Evolutionary conservation across 208 protist genomes (phyloP).

Genomic region (Porcisia hertigi): DNA sequence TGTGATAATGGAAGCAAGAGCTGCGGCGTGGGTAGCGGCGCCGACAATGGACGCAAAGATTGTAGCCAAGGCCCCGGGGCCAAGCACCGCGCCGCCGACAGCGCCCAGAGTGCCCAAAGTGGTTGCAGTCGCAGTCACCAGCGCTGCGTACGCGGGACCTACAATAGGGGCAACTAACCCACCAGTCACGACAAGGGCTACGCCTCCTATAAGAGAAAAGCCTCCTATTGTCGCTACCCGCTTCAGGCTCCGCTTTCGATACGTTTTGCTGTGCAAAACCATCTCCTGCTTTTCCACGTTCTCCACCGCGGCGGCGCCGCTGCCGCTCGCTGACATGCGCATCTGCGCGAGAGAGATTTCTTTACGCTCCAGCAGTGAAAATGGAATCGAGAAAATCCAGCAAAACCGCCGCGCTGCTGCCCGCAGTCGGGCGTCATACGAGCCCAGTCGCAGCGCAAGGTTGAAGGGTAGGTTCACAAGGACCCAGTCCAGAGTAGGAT

Average conservation of each 20-base stretch:
- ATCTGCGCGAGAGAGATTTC: slow-evolving; percentile 37
- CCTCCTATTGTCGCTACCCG: slow-evolving; percentile 70
- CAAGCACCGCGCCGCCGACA: slow-evolving; percentile 55
- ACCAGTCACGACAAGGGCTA: slow-evolving; percentile 64
- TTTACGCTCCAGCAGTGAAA: slow-evolving; percentile 54
- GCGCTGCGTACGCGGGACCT: slow-evolving; percentile 53
- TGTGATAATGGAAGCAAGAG: slow-evolving; percentile 55
- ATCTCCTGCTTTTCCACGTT: slow-evolving; percentile 33
- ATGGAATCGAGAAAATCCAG: slow-evolving; percentile 66
- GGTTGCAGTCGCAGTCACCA: slow-evolving; percentile 49
- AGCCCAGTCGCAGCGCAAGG: slow-evolving; percentile 50
- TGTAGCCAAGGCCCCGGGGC: slow-evolving; percentile 45
- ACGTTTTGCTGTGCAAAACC: slow-evolving; percentile 32
- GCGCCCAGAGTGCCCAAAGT: slow-evolving; percentile 57
- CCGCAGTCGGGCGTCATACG: slow-evolving; percentile 76
- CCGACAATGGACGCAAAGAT: slow-evolving; percentile 63
- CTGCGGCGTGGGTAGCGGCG: slow-evolving; percentile 68
- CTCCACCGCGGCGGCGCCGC: neutral
- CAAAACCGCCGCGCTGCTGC: slow-evolving; percentile 65
- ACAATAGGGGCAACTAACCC: slow-evolving; percentile 76
- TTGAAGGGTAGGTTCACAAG: slow-evolving; percentile 72
- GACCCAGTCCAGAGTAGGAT: slow-evolving; percentile 45
- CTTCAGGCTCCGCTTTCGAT: slow-evolving; percentile 39
- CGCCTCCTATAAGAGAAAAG: slow-evolving; percentile 70
- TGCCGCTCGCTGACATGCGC: neutral